These are phyloP conservation scores for Daedaleopsis sinensis DNA, from an alignment of 768 basidiomycete genomes.

Conservation along the genomic window DNA sequence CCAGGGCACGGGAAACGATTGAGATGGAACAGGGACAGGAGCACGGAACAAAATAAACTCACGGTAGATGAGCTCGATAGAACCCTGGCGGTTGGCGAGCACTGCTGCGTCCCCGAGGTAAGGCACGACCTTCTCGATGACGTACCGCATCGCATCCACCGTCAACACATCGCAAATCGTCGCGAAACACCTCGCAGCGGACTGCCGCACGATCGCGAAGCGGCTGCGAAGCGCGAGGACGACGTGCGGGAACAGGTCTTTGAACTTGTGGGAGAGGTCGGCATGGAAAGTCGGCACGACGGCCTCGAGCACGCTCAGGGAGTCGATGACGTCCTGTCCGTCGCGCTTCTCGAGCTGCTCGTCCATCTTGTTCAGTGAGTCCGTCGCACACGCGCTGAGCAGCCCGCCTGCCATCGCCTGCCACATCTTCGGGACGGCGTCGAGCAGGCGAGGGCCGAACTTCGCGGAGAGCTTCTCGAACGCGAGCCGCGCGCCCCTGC, in stretches of 20 bases:
- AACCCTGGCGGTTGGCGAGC: slow-evolving; percentile 82
- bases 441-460: slow-evolving; percentile 75
- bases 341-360: slow-evolving; percentile 65
- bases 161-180: slow-evolving; percentile 88
- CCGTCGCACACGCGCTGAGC: slow-evolving; percentile 62
- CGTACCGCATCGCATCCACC: slow-evolving; percentile 81
- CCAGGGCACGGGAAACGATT: not conserved
- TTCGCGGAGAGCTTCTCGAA: slow-evolving; percentile 75
- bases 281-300: slow-evolving; percentile 76
- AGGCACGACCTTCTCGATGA: slow-evolving; percentile 85
- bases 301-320: slow-evolving; percentile 85
- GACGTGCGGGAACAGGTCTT: slow-evolving; percentile 76
- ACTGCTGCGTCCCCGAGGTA: slow-evolving; percentile 78
- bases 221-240: slow-evolving; percentile 78
- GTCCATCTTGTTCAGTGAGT: slow-evolving; percentile 61
- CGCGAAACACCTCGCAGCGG: slow-evolving; percentile 85
- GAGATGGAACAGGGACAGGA: slow-evolving; percentile 2
- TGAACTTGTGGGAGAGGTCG: slow-evolving; percentile 68
- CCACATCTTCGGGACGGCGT: slow-evolving; percentile 93
- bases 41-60: slow-evolving; percentile 36
- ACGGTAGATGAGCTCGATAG: slow-evolving; percentile 91
- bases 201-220: slow-evolving; percentile 89
- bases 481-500: slow-evolving; percentile 85
- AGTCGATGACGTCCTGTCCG: slow-evolving; percentile 92
- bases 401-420: slow-evolving; percentile 86